Conservation (phyloP, 257 asterid species). For the Phtheirospermum japonicum region DNA sequence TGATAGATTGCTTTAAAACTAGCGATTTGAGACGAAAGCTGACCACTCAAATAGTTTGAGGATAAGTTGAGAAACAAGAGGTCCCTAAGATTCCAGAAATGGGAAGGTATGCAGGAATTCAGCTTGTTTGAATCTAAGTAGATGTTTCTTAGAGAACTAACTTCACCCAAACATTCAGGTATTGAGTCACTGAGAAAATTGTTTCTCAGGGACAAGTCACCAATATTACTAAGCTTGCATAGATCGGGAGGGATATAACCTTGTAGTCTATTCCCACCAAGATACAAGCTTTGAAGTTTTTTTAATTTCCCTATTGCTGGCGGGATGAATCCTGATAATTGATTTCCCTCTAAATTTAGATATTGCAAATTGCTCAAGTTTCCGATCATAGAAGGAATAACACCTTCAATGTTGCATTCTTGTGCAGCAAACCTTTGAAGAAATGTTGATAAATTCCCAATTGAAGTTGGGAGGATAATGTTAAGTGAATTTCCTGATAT, state of each 20-base stretch:
- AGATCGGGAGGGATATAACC: constrained; percentile 31
- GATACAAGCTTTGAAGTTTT: constrained; percentile 17
- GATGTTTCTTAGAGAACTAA: constrained; percentile 20
- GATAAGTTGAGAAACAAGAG: too few species aligned
- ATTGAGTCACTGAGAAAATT: constrained; percentile 27
- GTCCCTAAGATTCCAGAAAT: constrained; percentile 27
- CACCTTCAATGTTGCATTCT: constrained; percentile 16
- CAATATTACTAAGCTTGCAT: constrained; percentile 28
- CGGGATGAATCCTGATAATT: constrained; percentile 33
- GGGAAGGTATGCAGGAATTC: constrained; percentile 27
- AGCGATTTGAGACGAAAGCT: too few species aligned
- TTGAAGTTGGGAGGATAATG: not conserved
- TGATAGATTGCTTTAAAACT: constrained; percentile 25
- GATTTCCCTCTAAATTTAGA: constrained; percentile 23
- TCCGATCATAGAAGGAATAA: constrained; percentile 20
- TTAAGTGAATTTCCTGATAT: constrained; percentile 19
- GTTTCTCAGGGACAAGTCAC: constrained; percentile 24
- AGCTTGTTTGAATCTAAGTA: constrained; percentile 26
- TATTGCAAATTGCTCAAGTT: not conserved
- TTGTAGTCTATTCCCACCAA: constrained; percentile 21
- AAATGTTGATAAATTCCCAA: too few species aligned
- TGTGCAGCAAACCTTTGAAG: not conserved
- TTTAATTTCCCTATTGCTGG: constrained; percentile 19
- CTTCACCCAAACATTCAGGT: constrained; percentile 34
- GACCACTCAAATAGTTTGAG: too few species aligned